phyloP scores from a whole-genome alignment of 495 filamentous ascomycete genomes.

The Podospora conica region DNA sequence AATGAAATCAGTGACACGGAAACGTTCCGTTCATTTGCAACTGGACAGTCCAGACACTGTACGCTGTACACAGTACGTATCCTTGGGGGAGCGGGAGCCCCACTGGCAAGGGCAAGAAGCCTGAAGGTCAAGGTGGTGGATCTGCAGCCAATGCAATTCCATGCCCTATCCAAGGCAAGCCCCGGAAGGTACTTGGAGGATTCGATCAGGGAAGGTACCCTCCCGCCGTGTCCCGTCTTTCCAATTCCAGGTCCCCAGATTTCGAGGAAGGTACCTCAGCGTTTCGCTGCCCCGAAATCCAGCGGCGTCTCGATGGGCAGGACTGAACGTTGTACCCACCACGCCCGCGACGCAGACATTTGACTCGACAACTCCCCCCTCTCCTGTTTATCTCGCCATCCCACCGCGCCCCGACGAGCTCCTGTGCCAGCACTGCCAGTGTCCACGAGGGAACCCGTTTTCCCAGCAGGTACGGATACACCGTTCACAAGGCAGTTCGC shows the following conservation, averaged over 20 bases:
- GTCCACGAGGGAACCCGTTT: not conserved
- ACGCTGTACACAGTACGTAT: too few relatives aligned
- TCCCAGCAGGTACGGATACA: too few relatives aligned
- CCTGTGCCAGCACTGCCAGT: too few relatives aligned
- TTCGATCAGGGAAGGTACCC: not conserved
- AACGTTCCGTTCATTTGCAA: not conserved
- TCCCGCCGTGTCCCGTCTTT: not conserved
- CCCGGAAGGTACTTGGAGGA: not conserved
- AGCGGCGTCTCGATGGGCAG: not conserved
- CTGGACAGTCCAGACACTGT: not conserved
- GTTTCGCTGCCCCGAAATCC: slow-evolving; percentile 3
- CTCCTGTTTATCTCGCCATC: not conserved
- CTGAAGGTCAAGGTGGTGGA: too few relatives aligned
- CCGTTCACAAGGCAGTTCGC: not conserved
- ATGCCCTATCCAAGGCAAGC: not conserved
- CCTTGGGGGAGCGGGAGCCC: not conserved
- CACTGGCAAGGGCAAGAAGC: too few relatives aligned
- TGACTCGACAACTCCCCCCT: slow-evolving; percentile 6
- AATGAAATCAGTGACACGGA: not conserved
- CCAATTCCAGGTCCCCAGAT: not conserved
- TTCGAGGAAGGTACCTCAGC: not conserved
- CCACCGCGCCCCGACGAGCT: not conserved
- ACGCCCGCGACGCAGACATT: not conserved
- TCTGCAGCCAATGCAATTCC: not conserved
- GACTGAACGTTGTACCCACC: too few relatives aligned